Evolutionary conservation across 805 yeast genomes (phyloP).

Genomic region (Lachancea meyersii): DNA sequence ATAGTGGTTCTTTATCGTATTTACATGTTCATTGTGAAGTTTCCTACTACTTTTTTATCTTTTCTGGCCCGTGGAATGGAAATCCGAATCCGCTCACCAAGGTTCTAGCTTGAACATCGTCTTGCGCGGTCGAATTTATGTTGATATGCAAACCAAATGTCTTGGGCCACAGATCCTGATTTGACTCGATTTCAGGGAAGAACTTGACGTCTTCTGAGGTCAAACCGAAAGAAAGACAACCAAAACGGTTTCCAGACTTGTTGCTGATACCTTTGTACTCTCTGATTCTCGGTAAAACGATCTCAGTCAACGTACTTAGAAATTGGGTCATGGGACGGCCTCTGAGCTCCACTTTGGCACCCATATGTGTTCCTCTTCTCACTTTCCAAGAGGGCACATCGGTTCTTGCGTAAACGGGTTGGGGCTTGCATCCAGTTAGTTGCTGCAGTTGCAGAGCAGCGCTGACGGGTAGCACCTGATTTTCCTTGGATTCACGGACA

Average conservation of each 20-base stretch:
- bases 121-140: slow-evolving; percentile 81
- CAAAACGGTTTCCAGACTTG: slow-evolving; percentile 75
- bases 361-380: slow-evolving; percentile 84
- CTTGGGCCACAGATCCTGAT: slow-evolving; percentile 82
- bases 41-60: slow-evolving; percentile 8
- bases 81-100: slow-evolving; percentile 75
- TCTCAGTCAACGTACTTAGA: slow-evolving; percentile 75
- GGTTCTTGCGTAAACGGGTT: slow-evolving; percentile 62
- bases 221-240: slow-evolving; percentile 81
- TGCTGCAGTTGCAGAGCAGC: slow-evolving; percentile 81
- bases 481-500: slow-evolving; percentile 63
- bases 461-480: slow-evolving; percentile 65
- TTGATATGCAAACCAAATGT: slow-evolving; percentile 83
- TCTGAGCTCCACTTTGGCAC: slow-evolving; percentile 70
- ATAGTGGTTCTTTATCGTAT: slow-evolving; percentile 6
- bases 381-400: slow-evolving; percentile 83
- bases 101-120: slow-evolving; percentile 83
- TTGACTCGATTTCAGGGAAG: slow-evolving; percentile 92
- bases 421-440: slow-evolving; percentile 86
- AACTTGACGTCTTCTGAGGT: slow-evolving; percentile 65
- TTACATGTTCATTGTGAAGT: slow-evolving; percentile 2
- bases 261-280: slow-evolving; percentile 74
- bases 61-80: slow-evolving; percentile 53
- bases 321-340: slow-evolving; percentile 87
- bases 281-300: slow-evolving; percentile 89